Conservation (phyloP, 805 yeast genomes). For the Pichia insulana region DNA sequence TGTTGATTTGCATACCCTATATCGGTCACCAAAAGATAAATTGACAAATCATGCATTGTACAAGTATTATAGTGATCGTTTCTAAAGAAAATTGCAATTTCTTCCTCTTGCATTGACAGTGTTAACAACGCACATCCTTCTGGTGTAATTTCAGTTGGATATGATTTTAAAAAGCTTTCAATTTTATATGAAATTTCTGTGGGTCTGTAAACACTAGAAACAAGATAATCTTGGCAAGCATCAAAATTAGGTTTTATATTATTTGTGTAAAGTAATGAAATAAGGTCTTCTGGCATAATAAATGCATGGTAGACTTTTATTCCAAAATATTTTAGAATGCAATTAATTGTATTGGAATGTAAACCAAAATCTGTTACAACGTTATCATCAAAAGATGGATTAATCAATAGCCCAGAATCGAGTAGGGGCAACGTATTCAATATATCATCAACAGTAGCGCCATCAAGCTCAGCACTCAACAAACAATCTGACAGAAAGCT, state of each 20-base stretch:
- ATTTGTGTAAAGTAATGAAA: not conserved
- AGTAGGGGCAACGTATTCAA: conserved; percentile 6
- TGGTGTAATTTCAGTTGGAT: conserved; percentile 69
- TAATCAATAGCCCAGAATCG: conserved; percentile 62
- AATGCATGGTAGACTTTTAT: conserved; percentile 71
- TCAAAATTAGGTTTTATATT: conserved; percentile 17
- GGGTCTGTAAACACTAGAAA: conserved; percentile 13
- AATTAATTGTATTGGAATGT: conserved; percentile 14
- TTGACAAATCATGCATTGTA: conserved; percentile 34
- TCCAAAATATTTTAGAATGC: conserved; percentile 18
- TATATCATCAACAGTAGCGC: not conserved
- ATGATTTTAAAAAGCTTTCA: conserved; percentile 40
- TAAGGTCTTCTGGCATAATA: conserved; percentile 7
- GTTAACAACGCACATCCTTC: conserved; percentile 47
- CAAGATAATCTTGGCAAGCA: conserved; percentile 23
- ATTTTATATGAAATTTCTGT: conserved; percentile 5
- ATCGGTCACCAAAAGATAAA: conserved; percentile 70
- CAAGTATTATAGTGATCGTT: conserved; percentile 80
- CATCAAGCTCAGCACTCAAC: not conserved
- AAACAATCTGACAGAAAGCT: not conserved
- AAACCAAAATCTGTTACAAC: conserved; percentile 17
- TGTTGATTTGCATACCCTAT: conserved; percentile 41
- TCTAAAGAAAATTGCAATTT: conserved; percentile 68
- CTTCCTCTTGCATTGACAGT: conserved; percentile 32
- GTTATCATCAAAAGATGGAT: conserved; percentile 52